A percentile compares a stretch with the other conserved stretches of the same genome.
Conservation (phyloP, 139 green algal species). For the Volvox africanus region DNA sequence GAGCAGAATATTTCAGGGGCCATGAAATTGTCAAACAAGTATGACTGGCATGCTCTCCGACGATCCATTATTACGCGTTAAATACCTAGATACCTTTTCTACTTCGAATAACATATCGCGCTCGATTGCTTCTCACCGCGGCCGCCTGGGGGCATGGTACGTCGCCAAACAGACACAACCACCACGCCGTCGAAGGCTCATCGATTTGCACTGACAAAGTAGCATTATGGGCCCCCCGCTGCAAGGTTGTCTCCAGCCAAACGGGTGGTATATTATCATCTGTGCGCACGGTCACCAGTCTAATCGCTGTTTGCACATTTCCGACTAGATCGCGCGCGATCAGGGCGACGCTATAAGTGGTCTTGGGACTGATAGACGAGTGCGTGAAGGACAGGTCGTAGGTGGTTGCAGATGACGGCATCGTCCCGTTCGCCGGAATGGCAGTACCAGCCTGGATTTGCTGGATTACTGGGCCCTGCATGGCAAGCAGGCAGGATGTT, state of each 20-base stretch:
- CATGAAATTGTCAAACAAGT: too few relatives aligned
- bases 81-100: too few relatives aligned
- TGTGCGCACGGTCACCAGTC: slow-evolving; percentile 43
- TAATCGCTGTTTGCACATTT: slow-evolving; percentile 58
- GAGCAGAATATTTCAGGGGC: too few relatives aligned
- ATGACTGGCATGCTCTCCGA: too few relatives aligned
- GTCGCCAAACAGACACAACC: slow-evolving; percentile 2
- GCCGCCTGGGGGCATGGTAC: background rate
- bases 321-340: slow-evolving; percentile 41
- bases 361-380: slow-evolving; percentile 37
- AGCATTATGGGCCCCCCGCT: background rate
- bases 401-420: background rate
- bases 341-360: slow-evolving; percentile 55
- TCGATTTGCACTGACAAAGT: slow-evolving; percentile 20
- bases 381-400: slow-evolving; percentile 41
- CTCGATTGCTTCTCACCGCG: background rate
- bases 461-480: slow-evolving; percentile 9
- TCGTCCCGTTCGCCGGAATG: background rate
- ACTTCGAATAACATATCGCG: too few relatives aligned
- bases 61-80: too few relatives aligned
- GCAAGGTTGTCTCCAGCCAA: slow-evolving; percentile 37
- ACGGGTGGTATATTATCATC: slow-evolving; percentile 56
- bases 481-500: background rate
- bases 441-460: background rate
- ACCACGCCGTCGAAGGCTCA: slow-evolving; percentile 46